Evolutionary conservation across 371 early-diverging fungal genomes (phyloP), one percentile per base, ranked within the genome.

Genomic region (Cokeromyces recurvatus): DNA sequence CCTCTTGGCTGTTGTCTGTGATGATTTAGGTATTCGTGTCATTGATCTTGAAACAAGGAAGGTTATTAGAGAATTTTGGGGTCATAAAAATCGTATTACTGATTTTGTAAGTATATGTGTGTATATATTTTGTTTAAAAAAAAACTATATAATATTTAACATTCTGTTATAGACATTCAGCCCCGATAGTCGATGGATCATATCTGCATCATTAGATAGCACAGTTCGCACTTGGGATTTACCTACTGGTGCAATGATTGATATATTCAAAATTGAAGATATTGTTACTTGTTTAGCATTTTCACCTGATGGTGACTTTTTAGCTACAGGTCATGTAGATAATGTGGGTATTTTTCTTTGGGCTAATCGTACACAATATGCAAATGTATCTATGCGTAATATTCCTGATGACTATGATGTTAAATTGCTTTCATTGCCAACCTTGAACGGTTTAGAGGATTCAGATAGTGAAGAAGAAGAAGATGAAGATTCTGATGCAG

Each of bases 171-270:
- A 87, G 85, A 67, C 85, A 2, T 91, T 95, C 62, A 89, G 87
- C 53, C 89, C 88, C 9, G 97, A 97, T 62, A 92, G 92, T 43
- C 83, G 95, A 46, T 91, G 94, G 94, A 72, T 98, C 12, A 82
- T 95, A 15, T 85, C 92, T 1, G 62, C 84, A 12, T 84, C 89
- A 15, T 68, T 89, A 48, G 97, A 97, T 72, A 74, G 81, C 35
- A 91, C 90, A 4, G 79, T 98, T 20, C 81, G 93, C 34, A 92
- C 94, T 1, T 98, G 95, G 94, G 97, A 98, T 66, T 66, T 98
- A 46, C 93, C 95, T 7, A 82, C 92, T 0, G 95, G 95, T 6
- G 77, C 86, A 36, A 74, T 91, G 79, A 77, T 95, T 25, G 96
- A 95, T 70, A 68, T 83, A 25, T 90, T 93, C 71, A 69, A 71